Evolutionary conservation across 177 flowering plant genomes (phyloP), one percentile per base, ranked within the genome.

Genomic region (Vitis hybrid): DNA sequence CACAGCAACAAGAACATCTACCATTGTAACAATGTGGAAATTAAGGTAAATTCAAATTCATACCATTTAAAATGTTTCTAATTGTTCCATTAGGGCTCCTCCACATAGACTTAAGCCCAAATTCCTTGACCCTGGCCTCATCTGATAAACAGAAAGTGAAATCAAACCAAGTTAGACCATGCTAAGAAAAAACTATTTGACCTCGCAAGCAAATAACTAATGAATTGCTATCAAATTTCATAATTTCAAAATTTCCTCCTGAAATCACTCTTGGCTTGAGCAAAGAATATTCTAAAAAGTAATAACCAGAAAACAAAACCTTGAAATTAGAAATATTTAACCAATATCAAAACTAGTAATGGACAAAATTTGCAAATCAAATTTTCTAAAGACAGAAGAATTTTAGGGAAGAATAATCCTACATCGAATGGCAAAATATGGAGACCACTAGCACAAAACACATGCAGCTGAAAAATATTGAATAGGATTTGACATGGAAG

Each of bases 21-120:
- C 49, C 19, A 14, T 2, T 26, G 45, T 15, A 50, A 48, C 15
- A 18, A 33, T 7, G 50, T 64, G 20, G 19, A 4, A 10, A 2
- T 16, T 4, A 48, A 12, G 15, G 1, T 3, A 15, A 7, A 22
- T 55, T 48, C 18, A 33, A 3, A 57, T 11, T 81, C 90, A 68
- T 52, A 92, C 98, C 98, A 83, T 94, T 86, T 69, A 94, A 79
- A 20, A 94, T 92, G 76, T 92, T 94, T 73, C 97, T 86, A 71
- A 93, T 95, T 55, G 99, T 95, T 73, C 99, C 99, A 77, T 95
- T 91, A 58, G 98, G 99, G 75, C 97, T 95, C 77, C 85, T 91
- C 98, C 98, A 95, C 96, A 95, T 91, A 52, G 88, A 33, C 81
- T 95, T 95, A 72, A 95, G 82, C 56, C 91, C 92, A 81, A 90